Base-by-base conservation (phyloP, 2,329 filamentous ascomycete genomes). In the Madurella mycetomatis region DNA sequence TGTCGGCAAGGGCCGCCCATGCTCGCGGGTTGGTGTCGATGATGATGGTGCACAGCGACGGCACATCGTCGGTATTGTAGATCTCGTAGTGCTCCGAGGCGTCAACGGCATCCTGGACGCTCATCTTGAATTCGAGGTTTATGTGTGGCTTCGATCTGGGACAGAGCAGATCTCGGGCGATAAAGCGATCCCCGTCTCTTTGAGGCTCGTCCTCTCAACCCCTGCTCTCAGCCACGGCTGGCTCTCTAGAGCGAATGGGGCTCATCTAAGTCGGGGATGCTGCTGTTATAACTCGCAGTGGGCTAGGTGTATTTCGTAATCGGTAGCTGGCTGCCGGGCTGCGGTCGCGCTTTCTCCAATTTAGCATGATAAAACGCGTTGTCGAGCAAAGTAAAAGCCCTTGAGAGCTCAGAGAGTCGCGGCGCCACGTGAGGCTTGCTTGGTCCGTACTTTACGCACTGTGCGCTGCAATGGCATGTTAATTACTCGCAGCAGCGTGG, bases 11-110 rank as follows among this genome's bases (percentile, higher is more conserved):
- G 56, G 89, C 79, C 7, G 89, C 85, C 94, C 94, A 76, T 64
- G 94, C 92, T 64, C 92, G 88, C 2, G 94, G 94, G 69, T 99
- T 99, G 25, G 92, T 96, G 75, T 99, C 94, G 74, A 99, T 82
- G 66, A 99, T 80, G 65, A 99, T 86, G 62, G 90, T 87, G 49
- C 96, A 84, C 37, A 99, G 85, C 13, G 92, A 95, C 0, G 94
- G 90, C 5, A 80, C 75, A 59, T 83, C 80, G 52, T 77, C 79
- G 49, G 72, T 73, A 59, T 73, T 74, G 64, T 77, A 74, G 52
- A 75, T 71, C 70, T 82, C 78, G 70, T 83, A 83, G 71, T 84
- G 81, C 55, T 81, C 78, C 50, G 81, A 83, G 63, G 77, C 78
- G 68, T 84, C 81, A 70, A 78, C 75, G 58, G 69, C 71, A 60